These are phyloP conservation scores for Populus pruinosa DNA, from an alignment of 345 rosid genomes.

Conservation along the genomic window DNA sequence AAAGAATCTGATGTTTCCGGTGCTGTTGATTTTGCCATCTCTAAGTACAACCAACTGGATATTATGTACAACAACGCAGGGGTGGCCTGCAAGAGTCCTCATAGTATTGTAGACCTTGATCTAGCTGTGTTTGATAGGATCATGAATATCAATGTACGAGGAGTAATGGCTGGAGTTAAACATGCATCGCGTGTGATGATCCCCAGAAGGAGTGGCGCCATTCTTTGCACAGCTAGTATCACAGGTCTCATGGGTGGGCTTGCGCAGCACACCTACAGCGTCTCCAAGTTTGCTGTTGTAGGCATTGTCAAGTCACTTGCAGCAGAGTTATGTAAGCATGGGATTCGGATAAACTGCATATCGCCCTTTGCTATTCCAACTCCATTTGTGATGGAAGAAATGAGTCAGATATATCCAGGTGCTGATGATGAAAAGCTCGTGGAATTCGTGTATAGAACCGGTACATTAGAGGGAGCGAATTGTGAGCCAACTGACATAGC, in stretches of 20 bases:
- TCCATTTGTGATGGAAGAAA: constrained; percentile 50
- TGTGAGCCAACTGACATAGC: constrained; percentile 77
- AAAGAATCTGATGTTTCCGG: constrained; percentile 62
- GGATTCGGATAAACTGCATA: constrained; percentile 71
- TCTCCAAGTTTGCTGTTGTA: constrained; percentile 55
- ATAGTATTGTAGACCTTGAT: constrained; percentile 63
- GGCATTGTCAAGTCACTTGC: constrained; percentile 60
- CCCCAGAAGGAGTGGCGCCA: constrained; percentile 53
- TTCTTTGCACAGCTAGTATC: constrained; percentile 72
- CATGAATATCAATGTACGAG: constrained; percentile 64
- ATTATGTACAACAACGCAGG: constrained; percentile 92
- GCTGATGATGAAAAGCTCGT: constrained; percentile 30
- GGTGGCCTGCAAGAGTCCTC: constrained; percentile 55
- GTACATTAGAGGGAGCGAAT: constrained; percentile 50
- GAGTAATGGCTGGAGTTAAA: constrained; percentile 67
- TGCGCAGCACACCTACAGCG: constrained; percentile 64
- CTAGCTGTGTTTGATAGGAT: constrained; percentile 57
- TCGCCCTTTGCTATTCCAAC: constrained; percentile 81
- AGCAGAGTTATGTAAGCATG: constrained; percentile 63
- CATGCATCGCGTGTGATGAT: constrained; percentile 86
- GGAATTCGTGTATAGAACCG: constrained; percentile 38
- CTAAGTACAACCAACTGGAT: constrained; percentile 47
- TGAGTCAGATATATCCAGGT: constrained; percentile 41
- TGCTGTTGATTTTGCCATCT: constrained; percentile 64
- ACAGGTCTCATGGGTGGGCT: constrained; percentile 65